Evolutionary conservation across 805 yeast genomes (phyloP), one percentile per base, ranked within the genome.

Genomic region (Lachancea quebecensis): DNA sequence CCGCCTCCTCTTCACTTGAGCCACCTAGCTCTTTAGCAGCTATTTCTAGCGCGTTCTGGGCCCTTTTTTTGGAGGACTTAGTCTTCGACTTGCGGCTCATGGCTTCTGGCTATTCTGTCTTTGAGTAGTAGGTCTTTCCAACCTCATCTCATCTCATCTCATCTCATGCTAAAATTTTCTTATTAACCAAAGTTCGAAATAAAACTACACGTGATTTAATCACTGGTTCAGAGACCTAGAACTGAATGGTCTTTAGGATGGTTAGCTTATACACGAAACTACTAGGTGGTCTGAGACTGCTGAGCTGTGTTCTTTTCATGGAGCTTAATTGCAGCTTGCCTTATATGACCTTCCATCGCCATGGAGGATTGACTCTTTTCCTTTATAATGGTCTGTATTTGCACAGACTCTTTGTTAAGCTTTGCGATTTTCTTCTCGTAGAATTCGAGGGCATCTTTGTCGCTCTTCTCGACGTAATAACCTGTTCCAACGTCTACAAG

Each of bases 401-500:
- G 88, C 14, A 73, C 74, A 5, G 86, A 73, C 62, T 93, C 96
- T 50, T 74, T 75, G 47, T 72, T 78, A 56, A 91, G 68, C 51
- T 91, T 90, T 21, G 68, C 68, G 46, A 89, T 78, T 64, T 93
- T 88, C 46, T 70, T 73, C 48, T 81, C 76, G 63, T 87, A 91
- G 57, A 88, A 91, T 44, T 62, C 65, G 50, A 77, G 70, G 1
- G 96, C 83, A 39, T 85, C 88, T 7, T 69, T 68, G 0, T 78
- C 77, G 40, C 65, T 65, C 65, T 93, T 93, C 60, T 88, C 96
- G 14, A 89, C 90, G 60, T 77, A 93, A 62, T 93, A 93, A 2
- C 98, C 98, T 0, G 99, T 93, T 31, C 99, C 99, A 21, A 93
- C 82, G 60, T 93, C 99, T 9, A 93, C 96, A 61, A 93, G 71